Evolutionary conservation across 2,329 filamentous ascomycete genomes (phyloP).

Genomic region (Talaromyces sp.): DNA sequence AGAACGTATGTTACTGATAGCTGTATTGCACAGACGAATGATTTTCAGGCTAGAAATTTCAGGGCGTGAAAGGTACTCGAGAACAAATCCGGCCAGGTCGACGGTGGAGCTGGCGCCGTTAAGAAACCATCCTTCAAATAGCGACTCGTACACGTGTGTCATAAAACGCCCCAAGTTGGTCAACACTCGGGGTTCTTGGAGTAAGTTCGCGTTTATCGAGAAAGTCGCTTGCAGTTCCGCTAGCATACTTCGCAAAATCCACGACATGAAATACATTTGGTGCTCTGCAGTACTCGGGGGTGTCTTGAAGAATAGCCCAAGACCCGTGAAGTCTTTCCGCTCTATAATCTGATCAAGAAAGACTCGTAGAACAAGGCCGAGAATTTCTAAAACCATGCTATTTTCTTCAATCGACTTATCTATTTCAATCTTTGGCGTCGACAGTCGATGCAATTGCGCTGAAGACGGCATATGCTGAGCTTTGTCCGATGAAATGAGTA

Average conservation of each 20-base stretch:
- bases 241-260: constrained; percentile 70
- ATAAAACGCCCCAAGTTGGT: constrained; percentile 81
- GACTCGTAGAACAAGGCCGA: constrained; percentile 72
- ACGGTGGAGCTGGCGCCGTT: constrained; percentile 77
- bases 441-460: constrained; percentile 58
- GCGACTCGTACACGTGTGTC: constrained; percentile 76
- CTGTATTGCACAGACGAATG: constrained; percentile 84
- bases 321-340: constrained; percentile 85
- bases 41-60: constrained; percentile 77
- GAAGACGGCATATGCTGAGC: constrained; percentile 53
- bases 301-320: constrained; percentile 78
- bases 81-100: constrained; percentile 75
- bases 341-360: constrained; percentile 81
- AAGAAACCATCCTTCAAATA: constrained; percentile 96
- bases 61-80: constrained; percentile 84
- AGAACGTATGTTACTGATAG: constrained; percentile 67
- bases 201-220: constrained; percentile 62
- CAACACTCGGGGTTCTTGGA: constrained; percentile 76
- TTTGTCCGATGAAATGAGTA: constrained; percentile 72
- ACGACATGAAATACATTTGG: constrained; percentile 92
- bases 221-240: constrained; percentile 65
- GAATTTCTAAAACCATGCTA: constrained; percentile 66
- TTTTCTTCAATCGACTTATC: constrained; percentile 52
- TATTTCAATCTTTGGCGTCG: constrained; percentile 53
- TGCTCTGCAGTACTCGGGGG: constrained; percentile 92